Conservation (phyloP, 139 green algal species). For the Dunaliella primolecta region DNA sequence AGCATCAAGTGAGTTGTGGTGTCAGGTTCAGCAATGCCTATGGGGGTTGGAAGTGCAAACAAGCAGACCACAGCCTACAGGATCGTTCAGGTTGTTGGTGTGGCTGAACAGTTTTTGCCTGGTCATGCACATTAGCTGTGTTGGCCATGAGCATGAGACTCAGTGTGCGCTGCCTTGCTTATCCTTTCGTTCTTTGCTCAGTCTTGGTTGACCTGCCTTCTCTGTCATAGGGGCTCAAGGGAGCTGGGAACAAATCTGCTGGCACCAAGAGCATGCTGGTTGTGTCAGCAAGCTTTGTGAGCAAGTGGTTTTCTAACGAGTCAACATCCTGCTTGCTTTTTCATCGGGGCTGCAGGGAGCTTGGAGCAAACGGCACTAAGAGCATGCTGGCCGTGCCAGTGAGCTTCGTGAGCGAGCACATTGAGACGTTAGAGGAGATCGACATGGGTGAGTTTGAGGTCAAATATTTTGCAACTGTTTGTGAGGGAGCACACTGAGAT, state of each 20-base stretch:
- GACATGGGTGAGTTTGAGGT: conserved; percentile 99
- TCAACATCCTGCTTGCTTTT: no score
- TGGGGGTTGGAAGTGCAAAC: no score
- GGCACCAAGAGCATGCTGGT: no score
- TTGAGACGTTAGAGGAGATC: conserved; percentile 99
- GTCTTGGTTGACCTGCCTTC: no score
- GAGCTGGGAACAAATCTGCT: no score
- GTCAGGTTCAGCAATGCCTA: no score
- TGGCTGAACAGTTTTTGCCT: not conserved
- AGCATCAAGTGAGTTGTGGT: conserved; percentile 67
- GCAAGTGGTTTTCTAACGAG: no score
- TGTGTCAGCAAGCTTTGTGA: no score
- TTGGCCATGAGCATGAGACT: no score
- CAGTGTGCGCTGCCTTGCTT: no score
- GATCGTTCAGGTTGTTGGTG: not conserved
- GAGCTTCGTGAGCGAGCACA: conserved; percentile 97
- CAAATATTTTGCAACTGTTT: conserved; percentile 76
- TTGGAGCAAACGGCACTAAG: conserved; percentile 70
- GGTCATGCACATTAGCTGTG: not conserved
- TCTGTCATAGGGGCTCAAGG: no score
- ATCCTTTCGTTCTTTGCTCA: no score
- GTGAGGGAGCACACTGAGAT: conserved; percentile 98
- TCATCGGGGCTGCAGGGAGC: conserved; percentile 57
- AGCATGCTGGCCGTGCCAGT: conserved; percentile 94
- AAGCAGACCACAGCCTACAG: not conserved